Base-by-base conservation (phyloP, 192 early-diverging fungal genomes). In the Kickxella alabastrina region DNA sequence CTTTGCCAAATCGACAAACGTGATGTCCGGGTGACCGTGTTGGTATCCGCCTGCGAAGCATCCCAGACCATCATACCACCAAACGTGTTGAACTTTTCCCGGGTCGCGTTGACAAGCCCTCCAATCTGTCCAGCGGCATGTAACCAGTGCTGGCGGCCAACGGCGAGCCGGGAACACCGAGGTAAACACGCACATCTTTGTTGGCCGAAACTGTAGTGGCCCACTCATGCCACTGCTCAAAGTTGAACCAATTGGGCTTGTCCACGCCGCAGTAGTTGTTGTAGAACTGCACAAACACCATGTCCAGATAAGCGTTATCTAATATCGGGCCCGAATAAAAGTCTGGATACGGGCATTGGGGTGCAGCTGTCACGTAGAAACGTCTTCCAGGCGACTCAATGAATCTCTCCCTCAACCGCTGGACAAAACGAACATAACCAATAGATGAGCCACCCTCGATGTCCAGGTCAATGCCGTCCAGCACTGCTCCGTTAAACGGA, bases 281-380 rank as follows among this genome's bases (percentile, higher is more conserved):
- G 75, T 90, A 90, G 51, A 87, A 90, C 65, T 90, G 87, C 1
- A 90, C 82, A 78, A 81, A 85, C 0, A 90, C 71, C 82, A 86
- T 77, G 46, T 86, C 83, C 6, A 83, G 62, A 43, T 80, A 84
- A 3, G 85, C 79, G 22, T 78, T 62, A 40, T 85, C 70, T 4
- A 87, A 57, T 15, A 80, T 69, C 1, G 69, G 68, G 0, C 80
- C 82, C 1, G 85, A 48, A 55, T 86, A 84, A 1, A 75, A 80
- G 63, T 90, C 83, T 12, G 86, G 81, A 52, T 79, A 87, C 2
- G 82, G 79, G 37, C 87, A 90, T 43, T 90, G 87, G 6, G 87
- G 87, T 2, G 85, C 87, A 0, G 83, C 83, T 2, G 81, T 76
- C 28, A 87, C 79, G 50, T 78, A 82, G 54, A 79, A 85, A 25